Conservation (phyloP, 2,329 filamentous ascomycete genomes). For the Sporothrix schenckii region DNA sequence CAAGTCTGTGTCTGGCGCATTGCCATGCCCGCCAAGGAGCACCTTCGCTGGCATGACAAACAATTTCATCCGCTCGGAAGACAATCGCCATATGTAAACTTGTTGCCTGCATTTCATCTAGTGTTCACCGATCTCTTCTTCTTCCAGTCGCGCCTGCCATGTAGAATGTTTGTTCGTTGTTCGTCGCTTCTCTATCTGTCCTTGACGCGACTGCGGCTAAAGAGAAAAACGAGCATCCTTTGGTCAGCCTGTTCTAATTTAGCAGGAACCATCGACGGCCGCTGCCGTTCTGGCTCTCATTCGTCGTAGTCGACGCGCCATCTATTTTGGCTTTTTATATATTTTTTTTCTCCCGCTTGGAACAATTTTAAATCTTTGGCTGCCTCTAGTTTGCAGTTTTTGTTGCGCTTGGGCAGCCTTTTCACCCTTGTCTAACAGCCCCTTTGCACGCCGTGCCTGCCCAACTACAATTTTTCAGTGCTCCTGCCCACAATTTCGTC, state of each 20-base stretch:
- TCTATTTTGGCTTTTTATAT: not conserved
- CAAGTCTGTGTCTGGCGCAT: not conserved
- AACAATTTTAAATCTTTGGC: not conserved
- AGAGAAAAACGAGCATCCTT: not conserved
- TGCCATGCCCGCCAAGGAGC: not conserved
- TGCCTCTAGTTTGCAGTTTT: conserved; percentile 16
- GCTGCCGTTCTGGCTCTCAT: conserved; percentile 23
- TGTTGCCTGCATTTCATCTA: not conserved
- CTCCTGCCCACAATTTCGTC: not conserved
- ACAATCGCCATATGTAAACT: not conserved
- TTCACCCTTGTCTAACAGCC: not conserved
- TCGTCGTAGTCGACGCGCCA: not conserved
- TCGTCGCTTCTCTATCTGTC: not conserved
- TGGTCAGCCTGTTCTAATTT: conserved; percentile 22
- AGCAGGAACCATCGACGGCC: conserved; percentile 25
- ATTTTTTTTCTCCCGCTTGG: not conserved
- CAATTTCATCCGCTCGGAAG: not conserved
- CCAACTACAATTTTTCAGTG: conserved; percentile 21
- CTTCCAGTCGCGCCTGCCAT: not conserved
- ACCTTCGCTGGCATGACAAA: not conserved
- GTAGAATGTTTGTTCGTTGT: not conserved
- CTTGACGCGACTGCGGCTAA: conserved; percentile 13
- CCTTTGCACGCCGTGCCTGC: conserved; percentile 23
- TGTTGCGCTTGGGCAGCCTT: conserved; percentile 1
- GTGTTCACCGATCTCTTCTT: too few species aligned